A percentile compares a stretch with the other conserved stretches of the same genome.
These are phyloP conservation scores for Aspergillus glaucus DNA, from an alignment of 2,329 filamentous ascomycete genomes.

Conservation along the genomic window DNA sequence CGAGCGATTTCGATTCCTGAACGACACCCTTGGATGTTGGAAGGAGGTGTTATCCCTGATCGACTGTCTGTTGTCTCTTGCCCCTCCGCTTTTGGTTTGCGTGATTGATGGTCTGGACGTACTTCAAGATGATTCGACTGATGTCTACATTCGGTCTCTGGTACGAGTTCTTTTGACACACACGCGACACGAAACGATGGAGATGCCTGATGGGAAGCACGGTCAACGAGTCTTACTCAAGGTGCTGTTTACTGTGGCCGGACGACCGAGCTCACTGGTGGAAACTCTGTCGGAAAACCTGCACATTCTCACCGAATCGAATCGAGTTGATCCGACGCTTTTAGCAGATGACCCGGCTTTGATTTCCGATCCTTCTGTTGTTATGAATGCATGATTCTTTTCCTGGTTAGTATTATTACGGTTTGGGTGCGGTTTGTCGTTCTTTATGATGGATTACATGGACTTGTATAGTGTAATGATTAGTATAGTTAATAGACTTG, in stretches of 20 bases:
- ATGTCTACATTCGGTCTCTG: conserved; percentile 26
- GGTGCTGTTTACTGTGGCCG: conserved; percentile 30
- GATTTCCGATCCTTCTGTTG: conserved; percentile 22
- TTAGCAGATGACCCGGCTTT: conserved; percentile 16
- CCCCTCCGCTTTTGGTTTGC: conserved; percentile 31
- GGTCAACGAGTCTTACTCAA: conserved; percentile 27
- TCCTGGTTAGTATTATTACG: neutral
- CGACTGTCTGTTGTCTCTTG: conserved; percentile 29
- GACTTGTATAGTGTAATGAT: neutral
- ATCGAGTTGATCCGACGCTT: conserved; percentile 12
- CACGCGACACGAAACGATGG: conserved; percentile 17
- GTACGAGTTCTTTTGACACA: conserved; percentile 29
- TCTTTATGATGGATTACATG: too few species aligned
- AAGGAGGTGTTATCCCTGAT: conserved; percentile 31
- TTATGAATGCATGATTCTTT: conserved; percentile 27
- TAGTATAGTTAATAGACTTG: neutral
- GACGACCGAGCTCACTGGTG: conserved; percentile 23
- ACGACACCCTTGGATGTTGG: conserved; percentile 31
- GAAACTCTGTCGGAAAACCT: conserved; percentile 30
- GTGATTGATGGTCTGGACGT: conserved; percentile 32
- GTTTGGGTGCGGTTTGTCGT: neutral
- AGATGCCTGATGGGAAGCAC: conserved; percentile 11
- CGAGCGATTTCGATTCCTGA: conserved; percentile 28
- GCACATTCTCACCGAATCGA: conserved; percentile 23
- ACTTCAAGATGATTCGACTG: conserved; percentile 27